Evolutionary conservation across 495 filamentous ascomycete species (phyloP).

Genomic region (Xylaria curta): DNA sequence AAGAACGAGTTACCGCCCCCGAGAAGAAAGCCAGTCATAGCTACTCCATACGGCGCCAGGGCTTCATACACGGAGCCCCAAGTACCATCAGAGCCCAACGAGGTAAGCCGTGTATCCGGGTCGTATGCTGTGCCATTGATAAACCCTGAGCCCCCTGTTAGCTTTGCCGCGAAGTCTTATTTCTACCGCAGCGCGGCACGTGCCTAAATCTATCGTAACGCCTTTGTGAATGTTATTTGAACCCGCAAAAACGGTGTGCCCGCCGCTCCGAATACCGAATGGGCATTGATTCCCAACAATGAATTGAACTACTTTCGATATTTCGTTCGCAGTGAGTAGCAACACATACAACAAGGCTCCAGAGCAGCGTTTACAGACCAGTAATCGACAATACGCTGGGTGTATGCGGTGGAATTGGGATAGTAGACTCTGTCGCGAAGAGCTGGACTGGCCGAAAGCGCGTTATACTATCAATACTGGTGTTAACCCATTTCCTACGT

Average conservation of each 20-base stretch:
- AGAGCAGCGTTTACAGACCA: not conserved
- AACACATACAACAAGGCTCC: not conserved
- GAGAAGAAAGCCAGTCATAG: not conserved
- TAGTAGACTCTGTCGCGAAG: not conserved
- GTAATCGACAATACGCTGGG: not conserved
- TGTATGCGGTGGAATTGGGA: not conserved
- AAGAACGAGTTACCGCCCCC: not conserved
- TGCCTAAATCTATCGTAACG: not conserved
- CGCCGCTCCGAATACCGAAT: not conserved
- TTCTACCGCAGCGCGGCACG: not conserved
- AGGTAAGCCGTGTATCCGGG: not conserved
- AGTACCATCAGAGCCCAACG: not conserved
- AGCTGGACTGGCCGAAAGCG: not conserved
- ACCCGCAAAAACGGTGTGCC: not conserved
- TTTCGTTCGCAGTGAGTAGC: not conserved
- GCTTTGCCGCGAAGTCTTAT: not conserved
- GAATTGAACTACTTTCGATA: not conserved
- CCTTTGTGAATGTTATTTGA: not conserved
- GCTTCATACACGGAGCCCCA: not conserved
- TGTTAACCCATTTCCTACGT: not conserved
- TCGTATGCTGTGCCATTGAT: conserved; percentile 1
- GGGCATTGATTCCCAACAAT: not conserved
- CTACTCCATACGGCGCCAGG: not conserved
- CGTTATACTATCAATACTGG: not conserved
- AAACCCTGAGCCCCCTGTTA: not conserved